Conservation (phyloP, 2,329 filamentous ascomycete genomes). For the Colletotrichum sidae region DNA sequence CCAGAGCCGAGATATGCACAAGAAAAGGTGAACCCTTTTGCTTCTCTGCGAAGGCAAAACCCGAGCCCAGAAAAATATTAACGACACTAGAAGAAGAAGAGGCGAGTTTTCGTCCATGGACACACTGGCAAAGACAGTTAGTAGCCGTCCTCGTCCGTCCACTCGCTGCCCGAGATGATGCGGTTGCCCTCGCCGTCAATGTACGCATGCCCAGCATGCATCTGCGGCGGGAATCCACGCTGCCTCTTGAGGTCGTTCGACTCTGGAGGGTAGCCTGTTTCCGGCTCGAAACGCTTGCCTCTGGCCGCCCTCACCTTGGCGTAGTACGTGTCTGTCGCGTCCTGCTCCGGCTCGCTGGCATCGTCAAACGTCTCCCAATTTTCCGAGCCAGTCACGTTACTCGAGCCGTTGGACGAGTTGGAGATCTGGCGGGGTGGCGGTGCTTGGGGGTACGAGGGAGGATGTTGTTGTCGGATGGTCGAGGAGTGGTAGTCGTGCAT, state of each 20-base stretch:
- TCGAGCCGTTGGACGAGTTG: conserved; percentile 80
- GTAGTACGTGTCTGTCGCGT: conserved; percentile 83
- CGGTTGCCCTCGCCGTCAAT: conserved; percentile 71
- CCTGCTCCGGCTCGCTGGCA: conserved; percentile 79
- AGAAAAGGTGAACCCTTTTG: no score
- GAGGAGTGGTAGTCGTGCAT: conserved; percentile 53
- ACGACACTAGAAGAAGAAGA: conserved; percentile 25
- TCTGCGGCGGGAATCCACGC: conserved; percentile 63
- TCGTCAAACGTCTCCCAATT: conserved; percentile 99
- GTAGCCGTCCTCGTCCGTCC: conserved; percentile 74
- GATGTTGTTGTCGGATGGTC: conserved; percentile 53
- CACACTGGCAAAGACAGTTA: conserved; percentile 43
- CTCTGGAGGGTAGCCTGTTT: conserved; percentile 55
- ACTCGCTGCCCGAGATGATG: conserved; percentile 73
- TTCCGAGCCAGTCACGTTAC: conserved; percentile 83
- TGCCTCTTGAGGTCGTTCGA: conserved; percentile 64
- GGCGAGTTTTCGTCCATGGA: background rate
- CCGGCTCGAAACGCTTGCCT: conserved; percentile 71
- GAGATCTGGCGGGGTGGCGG: conserved; percentile 74
- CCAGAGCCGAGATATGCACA: no score
- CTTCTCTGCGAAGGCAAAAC: background rate
- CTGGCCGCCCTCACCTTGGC: conserved; percentile 79
- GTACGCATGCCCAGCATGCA: conserved; percentile 60
- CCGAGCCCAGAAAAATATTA: conserved; percentile 4
- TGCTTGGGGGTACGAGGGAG: conserved; percentile 54